Percentiles rank a stretch among this genome's conserved stretches.
Conservation (phyloP, 805 yeast genomes). For the Ogataea haglerorum region DNA sequence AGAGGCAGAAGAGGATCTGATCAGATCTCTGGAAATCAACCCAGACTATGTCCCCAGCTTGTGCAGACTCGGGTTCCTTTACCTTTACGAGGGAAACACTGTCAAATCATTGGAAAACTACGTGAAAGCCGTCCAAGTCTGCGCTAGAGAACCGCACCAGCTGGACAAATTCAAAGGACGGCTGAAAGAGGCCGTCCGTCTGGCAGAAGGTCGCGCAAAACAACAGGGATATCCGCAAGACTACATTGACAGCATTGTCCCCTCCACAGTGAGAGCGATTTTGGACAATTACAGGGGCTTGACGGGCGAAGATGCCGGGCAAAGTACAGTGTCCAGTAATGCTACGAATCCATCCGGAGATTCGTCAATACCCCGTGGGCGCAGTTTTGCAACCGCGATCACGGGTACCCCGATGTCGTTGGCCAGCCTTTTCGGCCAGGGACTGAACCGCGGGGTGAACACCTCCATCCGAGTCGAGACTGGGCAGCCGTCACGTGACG, state of each 20-base stretch:
- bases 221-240: constrained; percentile 32
- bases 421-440: constrained; percentile 13
- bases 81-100: constrained; percentile 36
- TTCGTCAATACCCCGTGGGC: constrained; percentile 15
- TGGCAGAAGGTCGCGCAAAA: constrained; percentile 30
- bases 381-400: constrained; percentile 15
- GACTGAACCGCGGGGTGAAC: constrained; percentile 1
- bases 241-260: constrained; percentile 27
- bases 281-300: constrained; percentile 22
- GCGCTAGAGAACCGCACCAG: constrained; percentile 18
- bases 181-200: constrained; percentile 26
- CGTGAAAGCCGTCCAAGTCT: constrained; percentile 32
- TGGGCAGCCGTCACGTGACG: constrained; percentile 7
- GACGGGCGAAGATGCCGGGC: constrained; percentile 2
- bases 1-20: constrained; percentile 36
- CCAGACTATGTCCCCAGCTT: constrained; percentile 38
- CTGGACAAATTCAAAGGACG: constrained; percentile 26
- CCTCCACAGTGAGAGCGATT: constrained; percentile 22
- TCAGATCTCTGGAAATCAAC: constrained; percentile 30
- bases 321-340: constrained; percentile 17
- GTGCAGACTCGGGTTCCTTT: constrained; percentile 37
- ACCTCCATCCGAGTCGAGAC: constrained; percentile 11
- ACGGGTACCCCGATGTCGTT: constrained; percentile 16
- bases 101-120: constrained; percentile 35
- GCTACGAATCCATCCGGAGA: constrained; percentile 11